Evolutionary conservation across 129 eudicot species (phyloP).

Genomic region (Glebionis coronaria): DNA sequence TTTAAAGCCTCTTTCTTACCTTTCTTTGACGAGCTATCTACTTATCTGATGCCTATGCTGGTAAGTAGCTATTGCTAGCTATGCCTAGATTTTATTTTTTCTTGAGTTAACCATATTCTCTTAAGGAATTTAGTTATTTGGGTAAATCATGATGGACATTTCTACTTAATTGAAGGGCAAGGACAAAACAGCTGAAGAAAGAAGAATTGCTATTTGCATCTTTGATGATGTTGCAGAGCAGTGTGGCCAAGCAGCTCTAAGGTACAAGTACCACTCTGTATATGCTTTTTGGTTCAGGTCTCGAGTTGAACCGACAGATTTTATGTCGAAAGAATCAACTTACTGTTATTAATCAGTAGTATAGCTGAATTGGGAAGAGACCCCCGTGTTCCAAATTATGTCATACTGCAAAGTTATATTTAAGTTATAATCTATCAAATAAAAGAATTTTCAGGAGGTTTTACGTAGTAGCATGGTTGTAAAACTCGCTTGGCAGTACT

Average conservation of each 20-base stretch:
- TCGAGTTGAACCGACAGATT: neutral
- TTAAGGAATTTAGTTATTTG: neutral
- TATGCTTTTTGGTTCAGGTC: neutral
- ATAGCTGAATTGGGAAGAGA: too few species aligned
- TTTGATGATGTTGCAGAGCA: constrained; percentile 92
- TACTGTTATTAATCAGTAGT: too few species aligned
- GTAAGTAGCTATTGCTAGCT: constrained; percentile 38
- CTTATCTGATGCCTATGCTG: constrained; percentile 87
- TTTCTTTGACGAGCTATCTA: constrained; percentile 75
- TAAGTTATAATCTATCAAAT: too few species aligned
- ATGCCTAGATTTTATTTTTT: neutral
- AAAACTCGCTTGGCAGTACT: too few species aligned
- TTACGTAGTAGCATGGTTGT: too few species aligned
- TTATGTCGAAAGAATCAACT: too few species aligned
- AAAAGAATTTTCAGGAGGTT: too few species aligned
- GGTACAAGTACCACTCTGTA: constrained; percentile 27
- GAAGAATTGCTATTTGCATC: constrained; percentile 92
- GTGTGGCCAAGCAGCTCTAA: constrained; percentile 76
- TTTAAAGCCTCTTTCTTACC: constrained; percentile 77
- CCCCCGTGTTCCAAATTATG: too few species aligned
- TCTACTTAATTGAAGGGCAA: constrained; percentile 45
- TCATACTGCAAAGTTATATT: too few species aligned
- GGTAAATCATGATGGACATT: neutral
- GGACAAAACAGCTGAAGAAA: constrained; percentile 83
- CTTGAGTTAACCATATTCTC: neutral